Percentiles rank a stretch among this genome's conserved stretches.
phyloP scores from a whole-genome alignment of 495 filamentous ascomycete genomes.

The Extremus antarcticus region DNA sequence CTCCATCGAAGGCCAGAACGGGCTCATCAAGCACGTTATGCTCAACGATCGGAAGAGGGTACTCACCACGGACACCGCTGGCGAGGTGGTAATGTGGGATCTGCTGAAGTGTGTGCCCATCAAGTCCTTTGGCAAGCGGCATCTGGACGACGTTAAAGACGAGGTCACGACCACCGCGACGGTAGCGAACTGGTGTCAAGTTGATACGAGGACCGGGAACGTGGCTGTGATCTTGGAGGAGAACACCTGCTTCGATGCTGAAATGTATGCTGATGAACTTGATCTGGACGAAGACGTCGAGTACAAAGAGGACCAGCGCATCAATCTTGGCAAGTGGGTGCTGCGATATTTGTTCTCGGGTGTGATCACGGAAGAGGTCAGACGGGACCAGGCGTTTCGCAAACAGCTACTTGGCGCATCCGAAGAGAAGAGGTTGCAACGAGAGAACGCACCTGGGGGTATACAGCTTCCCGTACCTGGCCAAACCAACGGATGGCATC shows the following conservation, averaged over 20 bases:
- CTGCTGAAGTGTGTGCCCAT: constrained; percentile 70
- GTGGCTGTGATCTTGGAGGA: constrained; percentile 85
- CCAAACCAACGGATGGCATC: constrained; percentile 34
- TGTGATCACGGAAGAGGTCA: constrained; percentile 80
- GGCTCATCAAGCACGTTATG: constrained; percentile 83
- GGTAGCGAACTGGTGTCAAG: constrained; percentile 88
- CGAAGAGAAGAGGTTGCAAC: constrained; percentile 45
- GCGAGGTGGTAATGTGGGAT: constrained; percentile 96
- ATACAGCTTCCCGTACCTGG: constrained; percentile 51
- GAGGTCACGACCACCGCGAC: constrained; percentile 81
- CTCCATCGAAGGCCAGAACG: constrained; percentile 89
- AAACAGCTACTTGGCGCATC: constrained; percentile 45
- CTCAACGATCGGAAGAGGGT: constrained; percentile 84
- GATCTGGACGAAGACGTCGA: constrained; percentile 59
- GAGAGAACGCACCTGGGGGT: constrained; percentile 48
- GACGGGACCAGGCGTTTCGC: constrained; percentile 64
- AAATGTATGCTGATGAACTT: constrained; percentile 89
- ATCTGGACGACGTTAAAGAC: constrained; percentile 82
- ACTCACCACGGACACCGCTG: constrained; percentile 85
- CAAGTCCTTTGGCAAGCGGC: constrained; percentile 78
- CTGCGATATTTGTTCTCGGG: constrained; percentile 84
- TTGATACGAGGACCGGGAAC: constrained; percentile 85
- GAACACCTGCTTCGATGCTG: constrained; percentile 94
- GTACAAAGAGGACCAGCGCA: constrained; percentile 88
- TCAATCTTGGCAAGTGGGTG: constrained; percentile 96